A percentile compares a stretch with the other conserved stretches of the same genome.
phyloP scores from a whole-genome alignment of 768 basidiomycete genomes.

The Suillus clintonianus region DNA sequence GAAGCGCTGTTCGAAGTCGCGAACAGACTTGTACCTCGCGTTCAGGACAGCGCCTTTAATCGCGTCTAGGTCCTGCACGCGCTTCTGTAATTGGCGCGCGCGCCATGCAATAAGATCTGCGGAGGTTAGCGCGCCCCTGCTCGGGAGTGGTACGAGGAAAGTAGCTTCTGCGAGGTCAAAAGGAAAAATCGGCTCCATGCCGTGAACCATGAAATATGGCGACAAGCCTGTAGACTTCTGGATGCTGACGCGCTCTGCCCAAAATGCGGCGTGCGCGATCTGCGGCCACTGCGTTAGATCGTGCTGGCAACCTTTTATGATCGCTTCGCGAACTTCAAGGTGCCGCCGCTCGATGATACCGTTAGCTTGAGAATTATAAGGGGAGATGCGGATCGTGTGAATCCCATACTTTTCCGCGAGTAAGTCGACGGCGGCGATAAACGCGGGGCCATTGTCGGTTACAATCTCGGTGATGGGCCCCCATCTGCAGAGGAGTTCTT shows the following conservation, averaged over 20 bases:
- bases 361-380: neutral
- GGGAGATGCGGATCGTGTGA: neutral
- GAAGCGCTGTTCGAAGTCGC: neutral
- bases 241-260: slow-evolving; percentile 31
- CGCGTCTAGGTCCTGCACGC: fast-evolving
- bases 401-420: neutral
- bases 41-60: neutral
- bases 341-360: too few species aligned
- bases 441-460: neutral
- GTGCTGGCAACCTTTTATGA: neutral
- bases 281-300: neutral
- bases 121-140: neutral
- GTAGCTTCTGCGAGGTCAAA: slow-evolving; percentile 32
- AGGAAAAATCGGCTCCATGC: slow-evolving; percentile 28
- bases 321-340: too few species aligned
- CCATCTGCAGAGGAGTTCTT: slow-evolving; percentile 19
- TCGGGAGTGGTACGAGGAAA: slow-evolving; percentile 2
- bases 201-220: slow-evolving; percentile 16
- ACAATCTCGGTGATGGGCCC: slow-evolving; percentile 5
- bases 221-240: neutral
- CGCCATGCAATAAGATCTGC: neutral
- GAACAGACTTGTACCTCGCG: neutral
- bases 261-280: slow-evolving; percentile 28
- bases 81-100: neutral
- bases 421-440: neutral